Evolutionary conservation across 2,329 filamentous ascomycete genomes (phyloP).

Genomic region (Aureobasidium sp.): DNA sequence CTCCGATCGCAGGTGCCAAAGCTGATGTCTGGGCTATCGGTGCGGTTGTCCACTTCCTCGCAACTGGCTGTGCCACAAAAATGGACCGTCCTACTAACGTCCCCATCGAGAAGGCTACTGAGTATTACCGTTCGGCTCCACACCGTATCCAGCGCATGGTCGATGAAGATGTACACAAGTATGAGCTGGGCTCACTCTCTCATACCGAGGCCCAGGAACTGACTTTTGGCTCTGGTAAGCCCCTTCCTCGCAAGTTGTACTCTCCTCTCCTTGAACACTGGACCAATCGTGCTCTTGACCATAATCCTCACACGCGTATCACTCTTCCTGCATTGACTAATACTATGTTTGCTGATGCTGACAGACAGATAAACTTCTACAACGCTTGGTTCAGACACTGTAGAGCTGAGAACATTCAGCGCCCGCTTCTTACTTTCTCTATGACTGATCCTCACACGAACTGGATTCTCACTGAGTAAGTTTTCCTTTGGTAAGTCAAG

Average conservation of each 20-base stretch:
- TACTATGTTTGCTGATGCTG: constrained; percentile 2
- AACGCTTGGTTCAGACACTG: constrained; percentile 12
- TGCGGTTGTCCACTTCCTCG: constrained; percentile 9
- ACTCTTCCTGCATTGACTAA: neutral
- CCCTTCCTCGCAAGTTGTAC: constrained; percentile 4
- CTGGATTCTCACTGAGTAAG: neutral
- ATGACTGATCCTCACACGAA: neutral
- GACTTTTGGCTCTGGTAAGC: constrained; percentile 1
- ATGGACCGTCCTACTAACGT: neutral
- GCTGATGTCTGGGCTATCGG: constrained; percentile 18
- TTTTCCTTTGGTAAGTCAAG: neutral
- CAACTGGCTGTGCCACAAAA: neutral
- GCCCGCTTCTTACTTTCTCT: neutral
- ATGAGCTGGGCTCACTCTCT: neutral
- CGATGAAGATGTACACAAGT: neutral
- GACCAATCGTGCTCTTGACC: neutral
- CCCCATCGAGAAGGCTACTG: neutral
- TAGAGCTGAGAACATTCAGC: neutral
- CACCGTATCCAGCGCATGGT: neutral
- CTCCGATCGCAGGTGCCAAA: neutral
- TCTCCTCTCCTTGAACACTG: constrained; percentile 17
- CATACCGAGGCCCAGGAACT: neutral
- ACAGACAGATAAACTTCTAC: constrained; percentile 11
- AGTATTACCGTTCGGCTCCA: neutral
- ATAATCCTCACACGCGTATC: neutral